Evolutionary conservation across 257 asterid genomes (phyloP), one percentile per base, ranked within the genome.

Genomic region (Solanum ossicruentum): DNA sequence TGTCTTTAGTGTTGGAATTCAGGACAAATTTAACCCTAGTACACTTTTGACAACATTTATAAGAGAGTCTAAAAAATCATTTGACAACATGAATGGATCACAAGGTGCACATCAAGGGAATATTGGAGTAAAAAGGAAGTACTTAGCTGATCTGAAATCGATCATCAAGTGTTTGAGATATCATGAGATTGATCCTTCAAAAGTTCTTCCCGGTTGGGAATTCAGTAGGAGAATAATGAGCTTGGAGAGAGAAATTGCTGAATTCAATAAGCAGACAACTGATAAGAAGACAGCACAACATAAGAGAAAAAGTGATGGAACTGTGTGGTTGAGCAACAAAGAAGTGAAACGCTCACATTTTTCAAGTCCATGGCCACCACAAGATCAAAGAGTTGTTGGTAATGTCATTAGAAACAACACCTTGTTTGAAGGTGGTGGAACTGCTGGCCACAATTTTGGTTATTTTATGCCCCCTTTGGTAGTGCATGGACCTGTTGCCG

Each of bases 201-300:
- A 90, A 86, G 84, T 93, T 73, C 91, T 96, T 83, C 88, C 97
- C 0, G 97, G 93, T 36, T 96, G 98, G 97, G 94, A 96, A 89
- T 85, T 96, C 84, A 86, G 61, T 13, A 92, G 88, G 63, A 90
- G 84, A 81, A 93, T 94, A n/a, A 26, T 79, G 72, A 84, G 82
- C 86, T 87, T 94, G 88, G 92, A 94, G 88, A 91, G 85, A 80
- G 95, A 92, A 4, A 89, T 91, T 47, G 56, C 90, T n/a, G 90
- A 71, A 79, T 28, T 55, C 78, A n/a, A 73, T 51, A 52, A 43
- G 52, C 32, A 21, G 83, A 45, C 61, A 10, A 88, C 84, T 41
- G 87, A 81, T 75, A 90, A 86, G 70, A 47, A 87, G 58, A 89
- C 45, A 20, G 93, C 87, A 16, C 88, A 85, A 2, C 52, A 8